Percentiles rank a stretch among this genome's conserved stretches.
phyloP scores from a whole-genome alignment of 2,329 filamentous ascomycete species.

The Pyricularia sp. region DNA sequence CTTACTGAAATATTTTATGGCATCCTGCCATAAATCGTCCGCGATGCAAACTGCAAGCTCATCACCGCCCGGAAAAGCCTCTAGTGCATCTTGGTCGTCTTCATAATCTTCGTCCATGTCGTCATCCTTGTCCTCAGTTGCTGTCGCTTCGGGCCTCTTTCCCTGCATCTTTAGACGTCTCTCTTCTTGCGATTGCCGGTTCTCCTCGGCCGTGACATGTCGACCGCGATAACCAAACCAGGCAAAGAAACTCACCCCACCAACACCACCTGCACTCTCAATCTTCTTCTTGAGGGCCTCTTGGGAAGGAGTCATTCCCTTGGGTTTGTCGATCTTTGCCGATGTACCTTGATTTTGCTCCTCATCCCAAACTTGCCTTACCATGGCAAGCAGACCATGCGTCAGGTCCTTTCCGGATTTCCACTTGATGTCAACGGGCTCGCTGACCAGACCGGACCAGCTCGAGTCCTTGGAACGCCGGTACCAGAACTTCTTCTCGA shows the following conservation, averaged over 20 bases:
- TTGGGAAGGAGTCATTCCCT: conserved; percentile 34
- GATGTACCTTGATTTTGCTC: conserved; percentile 24
- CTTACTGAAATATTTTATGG: conserved; percentile 87
- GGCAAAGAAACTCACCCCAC: conserved; percentile 72
- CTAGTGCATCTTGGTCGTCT: conserved; percentile 57
- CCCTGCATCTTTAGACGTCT: conserved; percentile 34
- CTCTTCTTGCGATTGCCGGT: conserved; percentile 48
- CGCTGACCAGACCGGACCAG: conserved; percentile 72
- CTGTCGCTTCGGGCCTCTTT: conserved; percentile 34
- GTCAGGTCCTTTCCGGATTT: conserved; percentile 81
- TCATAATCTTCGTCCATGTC: conserved; percentile 46
- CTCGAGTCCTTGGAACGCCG: conserved; percentile 53
- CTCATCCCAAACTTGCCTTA: conserved; percentile 59
- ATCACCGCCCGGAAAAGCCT: conserved; percentile 84
- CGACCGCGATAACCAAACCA: conserved; percentile 76
- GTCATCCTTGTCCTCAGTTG: conserved; percentile 43
- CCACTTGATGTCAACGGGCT: conserved; percentile 84
- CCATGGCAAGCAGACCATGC: conserved; percentile 66
- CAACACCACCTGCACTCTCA: conserved; percentile 40
- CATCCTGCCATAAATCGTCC: conserved; percentile 83
- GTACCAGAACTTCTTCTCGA: conserved; percentile 92
- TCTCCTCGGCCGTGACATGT: conserved; percentile 65
- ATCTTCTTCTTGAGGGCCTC: conserved; percentile 8
- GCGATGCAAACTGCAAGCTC: conserved; percentile 71
- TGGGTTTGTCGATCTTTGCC: conserved; percentile 21